A percentile compares a stretch with the other conserved stretches of the same genome.
phyloP scores from a whole-genome alignment of 768 basidiomycete genomes.

The Tricholoma terreum region DNA sequence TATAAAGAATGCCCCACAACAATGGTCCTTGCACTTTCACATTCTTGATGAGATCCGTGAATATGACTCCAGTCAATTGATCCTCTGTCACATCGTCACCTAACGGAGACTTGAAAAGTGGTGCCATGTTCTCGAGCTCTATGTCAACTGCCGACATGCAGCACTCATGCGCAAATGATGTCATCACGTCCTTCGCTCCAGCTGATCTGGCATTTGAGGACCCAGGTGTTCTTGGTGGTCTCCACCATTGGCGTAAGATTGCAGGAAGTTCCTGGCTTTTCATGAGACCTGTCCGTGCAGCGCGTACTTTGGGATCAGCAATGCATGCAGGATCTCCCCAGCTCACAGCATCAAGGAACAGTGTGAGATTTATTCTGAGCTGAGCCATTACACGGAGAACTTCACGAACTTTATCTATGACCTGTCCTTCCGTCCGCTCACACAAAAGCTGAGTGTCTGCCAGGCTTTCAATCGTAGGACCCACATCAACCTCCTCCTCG shows the following conservation, averaged over 20 bases:
- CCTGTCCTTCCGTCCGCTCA: background rate
- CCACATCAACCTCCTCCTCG: background rate
- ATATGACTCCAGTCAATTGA: constrained; percentile 12
- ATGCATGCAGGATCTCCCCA: constrained; percentile 28
- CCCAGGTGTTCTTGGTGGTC: constrained; percentile 19
- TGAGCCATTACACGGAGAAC: constrained; percentile 12
- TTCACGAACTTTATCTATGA: background rate
- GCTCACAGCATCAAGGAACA: constrained; percentile 31
- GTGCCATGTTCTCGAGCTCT: constrained; percentile 4
- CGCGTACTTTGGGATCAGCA: constrained; percentile 19
- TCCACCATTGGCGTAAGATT: constrained; percentile 26
- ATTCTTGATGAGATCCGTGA: background rate
- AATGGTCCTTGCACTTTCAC: constrained; percentile 9
- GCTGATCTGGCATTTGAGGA: constrained; percentile 16
- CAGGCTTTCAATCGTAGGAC: background rate
- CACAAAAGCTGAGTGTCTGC: background rate
- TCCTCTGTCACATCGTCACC: constrained; percentile 15
- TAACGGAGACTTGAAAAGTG: constrained; percentile 2
- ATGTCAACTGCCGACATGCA: background rate
- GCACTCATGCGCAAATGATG: constrained; percentile 19
- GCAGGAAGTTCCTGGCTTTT: constrained; percentile 19
- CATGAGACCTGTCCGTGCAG: constrained; percentile 19
- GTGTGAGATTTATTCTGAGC: constrained; percentile 18
- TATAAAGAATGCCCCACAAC: constrained; percentile 13
- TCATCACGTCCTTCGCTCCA: constrained; percentile 17